These are phyloP conservation scores for Exophiala mesophila DNA, from an alignment of 2,329 filamentous ascomycete genomes.

Conservation along the genomic window DNA sequence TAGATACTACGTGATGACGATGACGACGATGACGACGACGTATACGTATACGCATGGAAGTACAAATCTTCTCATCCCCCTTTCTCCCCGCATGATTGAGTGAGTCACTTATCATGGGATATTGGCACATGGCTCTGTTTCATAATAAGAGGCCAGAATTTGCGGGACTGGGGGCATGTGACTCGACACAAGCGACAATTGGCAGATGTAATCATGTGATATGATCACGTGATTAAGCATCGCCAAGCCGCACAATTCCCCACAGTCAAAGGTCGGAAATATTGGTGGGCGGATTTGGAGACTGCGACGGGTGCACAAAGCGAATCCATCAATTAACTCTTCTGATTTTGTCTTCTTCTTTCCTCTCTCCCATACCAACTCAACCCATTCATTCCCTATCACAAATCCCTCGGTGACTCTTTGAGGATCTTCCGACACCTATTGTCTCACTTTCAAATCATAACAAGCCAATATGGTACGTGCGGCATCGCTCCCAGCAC, in stretches of 20 bases:
- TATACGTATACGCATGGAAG: too few species aligned
- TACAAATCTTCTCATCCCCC: too few species aligned
- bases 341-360: neutral
- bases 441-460: constrained; percentile 30
- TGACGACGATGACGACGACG: too few species aligned
- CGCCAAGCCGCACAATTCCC: constrained; percentile 4
- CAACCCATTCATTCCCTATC: constrained; percentile 21
- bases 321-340: neutral
- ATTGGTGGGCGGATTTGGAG: neutral
- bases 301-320: neutral
- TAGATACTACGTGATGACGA: too few species aligned
- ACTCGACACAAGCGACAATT: too few species aligned
- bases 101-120: too few species aligned
- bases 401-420: constrained; percentile 35
- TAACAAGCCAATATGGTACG: constrained; percentile 44
- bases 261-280: neutral
- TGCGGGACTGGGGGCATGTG: too few species aligned
- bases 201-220: neutral
- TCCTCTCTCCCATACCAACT: constrained; percentile 1
- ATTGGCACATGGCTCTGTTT: too few species aligned
- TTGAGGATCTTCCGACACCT: constrained; percentile 50
- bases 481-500: too few species aligned
- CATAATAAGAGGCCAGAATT: too few species aligned
- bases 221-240: too few species aligned
- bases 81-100: too few species aligned